Base-by-base conservation (phyloP, 805 yeast genomes). In the Candida ascalaphidarum region DNA sequence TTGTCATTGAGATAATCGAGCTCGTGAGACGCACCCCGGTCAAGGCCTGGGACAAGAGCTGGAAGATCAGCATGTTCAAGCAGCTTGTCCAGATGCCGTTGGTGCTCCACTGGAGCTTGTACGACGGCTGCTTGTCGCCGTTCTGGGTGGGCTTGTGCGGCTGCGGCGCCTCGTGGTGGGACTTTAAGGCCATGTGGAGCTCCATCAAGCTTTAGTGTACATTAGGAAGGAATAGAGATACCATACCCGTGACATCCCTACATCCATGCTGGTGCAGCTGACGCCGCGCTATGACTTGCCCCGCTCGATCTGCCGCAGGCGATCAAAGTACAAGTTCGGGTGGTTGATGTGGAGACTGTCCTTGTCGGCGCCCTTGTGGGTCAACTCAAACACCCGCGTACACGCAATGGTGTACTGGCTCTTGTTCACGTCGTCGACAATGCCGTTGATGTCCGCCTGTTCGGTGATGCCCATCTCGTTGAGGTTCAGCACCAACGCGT, bases 321-420 rank as follows among this genome's bases (percentile, higher is more conserved):
- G 67, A 38, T 81, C 89, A 49, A 80, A 89, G 55, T 86, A 92
- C 36, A 80, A 67, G 47, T 88, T 86, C 4, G 98, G 97, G 58
- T 86, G 95, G 11, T 71, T 71, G 31, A 89, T 81, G 38, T 74
- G 73, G 26, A 73, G 64, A 34, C 72, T 77, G 33, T 74, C 80
- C 26, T 44, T 48, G 18, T 46, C 44, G 24, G 44, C 44, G 41
- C 33, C 69, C 74, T 24, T 45, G 42, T 76, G 80, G 17, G 84
- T 71, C 11, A 73, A 52, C 45, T 88, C 96, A 54, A 84, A 83
- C 3, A 84, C 95, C 46, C 82, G 71, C 0, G 96, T 80, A 50
- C 96, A 88, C 0, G 97, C 96, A 22, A 76, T 67, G 14, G 89
- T 85, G 49, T 73, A 88, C 37, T 82, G 83, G 18, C 78, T 74